phyloP scores from a whole-genome alignment of 1,284 basidiomycete genomes.

The Cryptococcus floricola region DNA sequence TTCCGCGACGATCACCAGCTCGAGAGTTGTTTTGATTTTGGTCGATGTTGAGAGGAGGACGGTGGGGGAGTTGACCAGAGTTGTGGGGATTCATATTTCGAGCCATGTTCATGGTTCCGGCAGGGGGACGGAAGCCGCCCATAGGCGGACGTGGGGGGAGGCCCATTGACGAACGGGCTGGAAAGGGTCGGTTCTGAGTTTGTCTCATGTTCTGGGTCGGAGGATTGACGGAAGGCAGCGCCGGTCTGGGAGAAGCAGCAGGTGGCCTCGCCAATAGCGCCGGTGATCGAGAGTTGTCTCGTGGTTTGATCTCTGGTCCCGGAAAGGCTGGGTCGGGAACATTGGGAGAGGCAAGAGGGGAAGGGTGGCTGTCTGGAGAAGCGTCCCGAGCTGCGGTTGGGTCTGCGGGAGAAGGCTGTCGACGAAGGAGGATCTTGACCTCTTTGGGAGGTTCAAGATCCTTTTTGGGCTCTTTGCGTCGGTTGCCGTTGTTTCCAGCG shows the following conservation, averaged over 20 bases:
- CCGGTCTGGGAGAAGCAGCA: not conserved
- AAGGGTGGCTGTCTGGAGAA: constrained; percentile 5
- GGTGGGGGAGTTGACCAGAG: not conserved
- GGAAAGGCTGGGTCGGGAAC: constrained; percentile 7
- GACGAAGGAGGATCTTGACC: constrained; percentile 40
- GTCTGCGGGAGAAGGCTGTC: constrained; percentile 17
- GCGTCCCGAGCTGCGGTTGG: not conserved
- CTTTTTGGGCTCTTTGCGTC: constrained; percentile 4
- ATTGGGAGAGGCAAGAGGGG: constrained; percentile 1
- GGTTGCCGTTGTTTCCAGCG: constrained; percentile 1
- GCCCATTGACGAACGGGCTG: not conserved
- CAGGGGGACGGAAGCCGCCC: not conserved
- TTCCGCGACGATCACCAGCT: constrained; percentile 1
- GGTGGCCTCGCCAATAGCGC: constrained; percentile 5
- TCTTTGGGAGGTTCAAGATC: constrained; percentile 24
- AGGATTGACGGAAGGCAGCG: not conserved
- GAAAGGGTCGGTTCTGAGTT: not conserved
- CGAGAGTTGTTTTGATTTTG: not conserved
- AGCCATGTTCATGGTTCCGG: not conserved
- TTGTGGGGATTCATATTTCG: not conserved
- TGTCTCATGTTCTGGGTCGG: not conserved
- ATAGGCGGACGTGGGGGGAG: not conserved
- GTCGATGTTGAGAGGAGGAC: not conserved
- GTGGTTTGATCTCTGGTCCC: constrained; percentile 9
- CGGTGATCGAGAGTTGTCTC: not conserved